Evolutionary conservation across 257 asterid genomes (phyloP).

Genomic region (Nicotiana obtusifolia): DNA sequence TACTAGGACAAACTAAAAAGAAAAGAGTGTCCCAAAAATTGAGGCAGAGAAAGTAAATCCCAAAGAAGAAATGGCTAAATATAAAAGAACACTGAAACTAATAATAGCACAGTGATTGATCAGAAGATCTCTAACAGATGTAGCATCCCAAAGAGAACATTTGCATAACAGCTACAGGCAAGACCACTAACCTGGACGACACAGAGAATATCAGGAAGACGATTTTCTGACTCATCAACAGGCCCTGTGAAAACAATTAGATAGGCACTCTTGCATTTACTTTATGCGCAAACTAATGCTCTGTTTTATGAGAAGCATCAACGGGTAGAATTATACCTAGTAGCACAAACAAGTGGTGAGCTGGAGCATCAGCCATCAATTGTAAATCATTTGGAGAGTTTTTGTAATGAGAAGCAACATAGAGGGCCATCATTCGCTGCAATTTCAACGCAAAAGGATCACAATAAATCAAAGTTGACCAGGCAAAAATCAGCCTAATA

Average conservation of each 20-base stretch:
- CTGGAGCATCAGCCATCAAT: constrained; percentile 99
- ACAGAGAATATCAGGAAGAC: constrained; percentile 91
- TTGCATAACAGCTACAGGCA: background rate
- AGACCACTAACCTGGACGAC: constrained; percentile 65
- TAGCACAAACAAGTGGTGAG: constrained; percentile 95
- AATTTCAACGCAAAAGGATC: constrained; percentile 10
- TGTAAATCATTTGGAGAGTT: constrained; percentile 93
- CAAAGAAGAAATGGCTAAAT: background rate
- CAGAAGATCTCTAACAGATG: background rate
- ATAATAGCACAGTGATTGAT: background rate
- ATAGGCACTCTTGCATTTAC: background rate
- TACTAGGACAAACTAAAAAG: too few species aligned
- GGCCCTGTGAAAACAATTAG: constrained; percentile 52
- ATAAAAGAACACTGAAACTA: background rate
- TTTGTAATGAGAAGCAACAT: constrained; percentile 96
- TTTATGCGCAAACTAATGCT: background rate
- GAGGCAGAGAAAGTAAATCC: too few species aligned
- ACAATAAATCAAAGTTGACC: background rate
- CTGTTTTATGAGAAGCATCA: background rate
- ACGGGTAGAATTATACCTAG: constrained; percentile 47
- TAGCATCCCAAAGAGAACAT: background rate
- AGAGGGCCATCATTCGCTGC: constrained; percentile 98
- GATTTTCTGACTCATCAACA: constrained; percentile 77
- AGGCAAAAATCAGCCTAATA: background rate
- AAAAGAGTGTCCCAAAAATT: too few species aligned